phyloP scores from a whole-genome alignment of 2,329 filamentous ascomycete species.

The Pseudocercospora eumusae region DNA sequence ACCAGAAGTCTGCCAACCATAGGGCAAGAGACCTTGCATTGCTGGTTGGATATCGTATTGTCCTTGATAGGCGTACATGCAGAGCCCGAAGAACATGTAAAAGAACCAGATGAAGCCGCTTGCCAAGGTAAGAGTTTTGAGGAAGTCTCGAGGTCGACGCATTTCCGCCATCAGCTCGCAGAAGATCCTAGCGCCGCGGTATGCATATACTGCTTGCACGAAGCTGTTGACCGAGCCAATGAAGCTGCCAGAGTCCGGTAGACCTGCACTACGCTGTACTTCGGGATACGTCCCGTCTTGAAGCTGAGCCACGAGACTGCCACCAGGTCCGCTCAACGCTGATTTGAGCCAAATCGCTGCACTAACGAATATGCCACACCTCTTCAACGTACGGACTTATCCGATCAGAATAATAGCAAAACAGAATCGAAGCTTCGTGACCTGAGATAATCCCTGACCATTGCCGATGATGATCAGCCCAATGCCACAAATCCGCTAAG shows the following conservation, averaged over 20 bases:
- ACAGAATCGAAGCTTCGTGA: slow-evolving; percentile 50
- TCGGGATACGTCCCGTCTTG: slow-evolving; percentile 19
- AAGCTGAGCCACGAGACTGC: slow-evolving; percentile 27
- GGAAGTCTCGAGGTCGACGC: slow-evolving; percentile 52
- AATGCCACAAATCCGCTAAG: slow-evolving; percentile 53
- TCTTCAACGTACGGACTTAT: slow-evolving; percentile 58
- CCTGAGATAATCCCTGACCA: slow-evolving; percentile 57
- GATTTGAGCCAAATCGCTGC: slow-evolving; percentile 55
- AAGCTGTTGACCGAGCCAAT: slow-evolving; percentile 31
- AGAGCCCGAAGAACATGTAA: slow-evolving; percentile 53
- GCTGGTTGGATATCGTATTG: slow-evolving; percentile 48
- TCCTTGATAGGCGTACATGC: slow-evolving; percentile 52
- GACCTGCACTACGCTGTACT: slow-evolving; percentile 23
- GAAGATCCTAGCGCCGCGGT: slow-evolving; percentile 59
- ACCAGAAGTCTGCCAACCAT: slow-evolving; percentile 44
- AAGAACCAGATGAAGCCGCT: slow-evolving; percentile 52
- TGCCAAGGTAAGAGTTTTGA: slow-evolving; percentile 50
- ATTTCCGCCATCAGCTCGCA: slow-evolving; percentile 60
- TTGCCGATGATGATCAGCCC: slow-evolving; percentile 56
- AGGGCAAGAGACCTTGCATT: slow-evolving; percentile 46
- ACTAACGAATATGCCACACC: slow-evolving; percentile 59
- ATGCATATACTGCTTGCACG: slow-evolving; percentile 38
- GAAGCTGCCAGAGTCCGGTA: slow-evolving; percentile 19
- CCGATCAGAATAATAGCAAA: slow-evolving; percentile 57
- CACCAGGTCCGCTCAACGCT: slow-evolving; percentile 24